These are phyloP conservation scores for Ustilago lituana DNA, from an alignment of 1,284 basidiomycete genomes.

Conservation along the genomic window DNA sequence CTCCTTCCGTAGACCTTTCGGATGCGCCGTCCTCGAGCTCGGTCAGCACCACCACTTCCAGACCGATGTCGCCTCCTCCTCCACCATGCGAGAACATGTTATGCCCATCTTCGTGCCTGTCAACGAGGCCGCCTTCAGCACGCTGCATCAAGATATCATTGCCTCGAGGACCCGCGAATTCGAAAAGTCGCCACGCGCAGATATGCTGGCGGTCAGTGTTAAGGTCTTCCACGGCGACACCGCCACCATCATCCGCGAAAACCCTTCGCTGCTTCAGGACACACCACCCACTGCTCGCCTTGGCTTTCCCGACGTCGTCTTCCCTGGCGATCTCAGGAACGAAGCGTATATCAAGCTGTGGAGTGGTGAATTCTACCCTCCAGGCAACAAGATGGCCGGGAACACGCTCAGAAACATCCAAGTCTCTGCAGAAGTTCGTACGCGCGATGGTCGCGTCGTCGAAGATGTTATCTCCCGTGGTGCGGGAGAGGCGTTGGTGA, in stretches of 20 bases:
- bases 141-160: slow-evolving; percentile 94
- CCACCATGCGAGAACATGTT: slow-evolving; percentile 73
- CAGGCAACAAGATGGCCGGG: slow-evolving; percentile 57
- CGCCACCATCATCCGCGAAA: slow-evolving; percentile 79
- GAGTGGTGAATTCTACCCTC: slow-evolving; percentile 62
- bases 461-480: slow-evolving; percentile 83
- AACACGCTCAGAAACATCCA: slow-evolving; percentile 75
- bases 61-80: slow-evolving; percentile 70
- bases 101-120: slow-evolving; percentile 88
- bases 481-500: slow-evolving; percentile 81
- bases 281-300: slow-evolving; percentile 83
- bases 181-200: slow-evolving; percentile 85
- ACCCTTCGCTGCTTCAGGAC: slow-evolving; percentile 85
- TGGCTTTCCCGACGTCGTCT: slow-evolving; percentile 96
- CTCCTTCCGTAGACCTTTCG: slow-evolving; percentile 83
- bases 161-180: slow-evolving; percentile 80
- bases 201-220: slow-evolving; percentile 85
- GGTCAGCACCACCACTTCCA: slow-evolving; percentile 73
- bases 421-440: slow-evolving; percentile 87
- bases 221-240: slow-evolving; percentile 87
- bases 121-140: slow-evolving; percentile 87
- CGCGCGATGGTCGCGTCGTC: slow-evolving; percentile 77
- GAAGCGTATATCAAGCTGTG: slow-evolving; percentile 83
- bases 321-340: slow-evolving; percentile 89
- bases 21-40: slow-evolving; percentile 89